Evolutionary conservation across 2,329 filamentous ascomycete species (phyloP).

Genomic region (Beauveria bassiana): DNA sequence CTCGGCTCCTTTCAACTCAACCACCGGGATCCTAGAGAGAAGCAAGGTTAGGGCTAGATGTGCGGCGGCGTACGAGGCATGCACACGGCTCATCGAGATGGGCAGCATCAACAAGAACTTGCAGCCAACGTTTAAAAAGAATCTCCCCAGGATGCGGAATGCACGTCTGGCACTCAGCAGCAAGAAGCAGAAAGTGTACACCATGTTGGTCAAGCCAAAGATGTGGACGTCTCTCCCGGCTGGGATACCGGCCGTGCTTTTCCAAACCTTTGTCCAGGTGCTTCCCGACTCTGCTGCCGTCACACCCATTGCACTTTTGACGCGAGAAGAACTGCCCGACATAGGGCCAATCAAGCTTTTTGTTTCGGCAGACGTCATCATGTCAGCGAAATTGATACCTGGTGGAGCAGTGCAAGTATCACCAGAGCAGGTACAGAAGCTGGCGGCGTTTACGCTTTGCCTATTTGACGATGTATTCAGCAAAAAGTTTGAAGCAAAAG

Average conservation of each 20-base stretch:
- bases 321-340: background rate
- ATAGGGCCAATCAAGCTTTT: background rate
- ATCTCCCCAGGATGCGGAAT: conserved; percentile 76
- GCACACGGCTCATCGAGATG: conserved; percentile 57
- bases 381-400: background rate
- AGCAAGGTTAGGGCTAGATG: conserved; percentile 78
- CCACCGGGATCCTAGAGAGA: conserved; percentile 52
- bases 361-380: background rate
- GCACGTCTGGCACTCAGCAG: conserved; percentile 73
- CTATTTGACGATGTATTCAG: conserved; percentile 83
- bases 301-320: background rate
- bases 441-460: conserved; percentile 68
- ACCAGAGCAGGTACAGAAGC: conserved; percentile 35
- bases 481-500: conserved; percentile 65
- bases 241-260: conserved; percentile 43
- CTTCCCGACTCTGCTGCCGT: background rate
- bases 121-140: conserved; percentile 63
- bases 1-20: conserved; percentile 60
- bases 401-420: conserved; percentile 38
- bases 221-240: conserved; percentile 53
- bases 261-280: conserved; percentile 25
- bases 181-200: conserved; percentile 66
- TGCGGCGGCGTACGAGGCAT: conserved; percentile 81
- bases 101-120: conserved; percentile 67
- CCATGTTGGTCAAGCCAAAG: conserved; percentile 70